Percentiles rank a stretch among this genome's conserved stretches.
These are phyloP conservation scores for Lentinus brumalis DNA, from an alignment of 768 basidiomycete genomes.

Conservation along the genomic window DNA sequence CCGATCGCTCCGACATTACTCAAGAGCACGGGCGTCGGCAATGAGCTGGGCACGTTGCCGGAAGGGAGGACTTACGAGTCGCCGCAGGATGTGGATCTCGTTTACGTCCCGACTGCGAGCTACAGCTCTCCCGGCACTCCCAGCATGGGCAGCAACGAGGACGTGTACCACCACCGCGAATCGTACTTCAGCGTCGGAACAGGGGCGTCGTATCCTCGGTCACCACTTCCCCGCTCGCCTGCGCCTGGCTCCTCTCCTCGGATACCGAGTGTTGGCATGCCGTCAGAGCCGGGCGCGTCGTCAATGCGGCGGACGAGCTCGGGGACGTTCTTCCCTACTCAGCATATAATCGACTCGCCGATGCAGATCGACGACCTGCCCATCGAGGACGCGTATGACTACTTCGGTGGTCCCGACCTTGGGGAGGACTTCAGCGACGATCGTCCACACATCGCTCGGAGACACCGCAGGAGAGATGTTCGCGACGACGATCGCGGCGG, in stretches of 20 bases:
- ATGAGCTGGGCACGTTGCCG: constrained; percentile 34
- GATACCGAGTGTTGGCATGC: constrained; percentile 25
- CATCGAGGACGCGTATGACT: constrained; percentile 53
- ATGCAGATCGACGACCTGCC: constrained; percentile 34
- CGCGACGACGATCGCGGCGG: constrained; percentile 18
- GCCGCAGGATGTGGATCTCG: constrained; percentile 56
- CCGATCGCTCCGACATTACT: constrained; percentile 81
- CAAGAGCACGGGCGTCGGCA: constrained; percentile 69
- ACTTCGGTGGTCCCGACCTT: constrained; percentile 60
- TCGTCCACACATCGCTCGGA: constrained; percentile 3
- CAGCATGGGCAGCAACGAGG: constrained; percentile 28
- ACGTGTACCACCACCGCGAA: constrained; percentile 38
- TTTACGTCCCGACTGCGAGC: constrained; percentile 58
- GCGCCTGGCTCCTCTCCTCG: constrained; percentile 19
- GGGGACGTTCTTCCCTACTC: constrained; percentile 27
- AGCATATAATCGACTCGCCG: constrained; percentile 21
- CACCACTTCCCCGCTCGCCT: constrained; percentile 13
- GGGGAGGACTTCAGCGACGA: constrained; percentile 46
- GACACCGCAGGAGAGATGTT: constrained; percentile 10
- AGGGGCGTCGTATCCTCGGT: constrained; percentile 16
- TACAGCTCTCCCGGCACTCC: constrained; percentile 29
- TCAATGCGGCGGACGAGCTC: constrained; percentile 7
- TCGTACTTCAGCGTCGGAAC: constrained; percentile 39
- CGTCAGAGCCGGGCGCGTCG: constrained; percentile 14
- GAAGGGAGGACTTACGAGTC: constrained; percentile 23